Evolutionary conservation across 306 rosid genomes (phyloP).

Genomic region (Mimosa pudica): DNA sequence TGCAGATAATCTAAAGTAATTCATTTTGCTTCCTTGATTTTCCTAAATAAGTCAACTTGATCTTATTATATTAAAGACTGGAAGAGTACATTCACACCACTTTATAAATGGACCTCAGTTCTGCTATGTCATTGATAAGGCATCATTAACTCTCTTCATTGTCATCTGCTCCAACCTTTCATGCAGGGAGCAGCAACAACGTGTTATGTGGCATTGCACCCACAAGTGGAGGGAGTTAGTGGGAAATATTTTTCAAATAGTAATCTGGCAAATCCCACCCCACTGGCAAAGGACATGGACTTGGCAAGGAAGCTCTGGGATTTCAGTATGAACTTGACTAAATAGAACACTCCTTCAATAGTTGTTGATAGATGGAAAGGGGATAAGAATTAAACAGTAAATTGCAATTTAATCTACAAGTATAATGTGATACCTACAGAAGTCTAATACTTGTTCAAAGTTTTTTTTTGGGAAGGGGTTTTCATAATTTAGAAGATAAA

Average conservation of each 20-base stretch:
- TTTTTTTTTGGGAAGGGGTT: no score
- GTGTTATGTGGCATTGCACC: slow-evolving; percentile 79
- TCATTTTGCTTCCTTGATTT: no score
- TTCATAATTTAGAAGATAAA: no score
- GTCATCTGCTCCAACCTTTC: slow-evolving; percentile 3
- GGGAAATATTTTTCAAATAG: slow-evolving; percentile 63
- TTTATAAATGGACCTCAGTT: background rate
- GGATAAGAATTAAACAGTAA: background rate
- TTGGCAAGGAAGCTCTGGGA: slow-evolving; percentile 83
- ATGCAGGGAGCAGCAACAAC: slow-evolving; percentile 88
- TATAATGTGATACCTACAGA: background rate
- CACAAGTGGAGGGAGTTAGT: slow-evolving; percentile 61
- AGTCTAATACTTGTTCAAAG: background rate
- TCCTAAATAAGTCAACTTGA: no score
- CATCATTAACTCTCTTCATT: background rate
- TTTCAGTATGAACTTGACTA: slow-evolving; percentile 51
- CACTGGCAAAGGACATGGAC: slow-evolving; percentile 42
- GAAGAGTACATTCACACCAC: background rate
- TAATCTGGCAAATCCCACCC: slow-evolving; percentile 49
- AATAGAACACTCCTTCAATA: slow-evolving; percentile 7
- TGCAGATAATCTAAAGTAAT: no score
- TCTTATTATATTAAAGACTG: no score
- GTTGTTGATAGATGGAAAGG: background rate
- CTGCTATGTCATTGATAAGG: background rate
- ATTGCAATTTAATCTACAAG: background rate